Base-by-base conservation (phyloP, 768 basidiomycete genomes). In the Lentinula raphanica region DNA sequence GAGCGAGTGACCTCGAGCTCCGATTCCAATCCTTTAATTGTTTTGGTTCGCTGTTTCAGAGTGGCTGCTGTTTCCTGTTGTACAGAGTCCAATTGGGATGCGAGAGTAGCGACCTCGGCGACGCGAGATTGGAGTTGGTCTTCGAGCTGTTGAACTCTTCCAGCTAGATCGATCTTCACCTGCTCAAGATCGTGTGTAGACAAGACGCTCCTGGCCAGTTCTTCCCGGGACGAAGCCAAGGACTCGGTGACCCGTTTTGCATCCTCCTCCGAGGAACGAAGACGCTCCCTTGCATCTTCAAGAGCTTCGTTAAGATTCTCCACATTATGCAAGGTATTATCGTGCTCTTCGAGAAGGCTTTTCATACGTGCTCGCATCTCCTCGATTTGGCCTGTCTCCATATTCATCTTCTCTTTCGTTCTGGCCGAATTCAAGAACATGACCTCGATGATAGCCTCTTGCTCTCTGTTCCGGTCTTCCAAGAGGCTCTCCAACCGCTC, bases 401-500 rank as follows among this genome's bases (percentile, higher is more conserved):
- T 36, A 19, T 9, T n/a, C 36, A 50, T 44, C 49, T 42, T 50
- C 28, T 58, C 49, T 39, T 39, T 58, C 9, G 36, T 42, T 17
- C 58, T 39, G 12, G 56, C 46, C 13, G 56, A 57, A 39, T 58
- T 58, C 17, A 42, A 25, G 46, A 61, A 58, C 38, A 61, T 42
- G 44, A 58, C 56, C 17, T 49, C 38, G 19, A 61, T 58, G 6
- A 58, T 44, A 7, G 51, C 48, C 42, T 65, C 60, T 8, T 50
- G 31, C 38, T 62, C 63, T 31, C 51, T 25, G 17, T 48, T 44
- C 13, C 44, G 45, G 48, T 58, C 23, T 40, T 54, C 63, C 25
- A 59, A n/a, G 0, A 60, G 58, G 0, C 35, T 50, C 28, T 66
- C 73, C 59, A 74, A 39, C 3, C 62, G 68, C 66, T 86, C 90